Evolutionary conservation across 305 asterid species (phyloP), one percentile per base, ranked within the genome.

Genomic region (Nicotiana rustica): DNA sequence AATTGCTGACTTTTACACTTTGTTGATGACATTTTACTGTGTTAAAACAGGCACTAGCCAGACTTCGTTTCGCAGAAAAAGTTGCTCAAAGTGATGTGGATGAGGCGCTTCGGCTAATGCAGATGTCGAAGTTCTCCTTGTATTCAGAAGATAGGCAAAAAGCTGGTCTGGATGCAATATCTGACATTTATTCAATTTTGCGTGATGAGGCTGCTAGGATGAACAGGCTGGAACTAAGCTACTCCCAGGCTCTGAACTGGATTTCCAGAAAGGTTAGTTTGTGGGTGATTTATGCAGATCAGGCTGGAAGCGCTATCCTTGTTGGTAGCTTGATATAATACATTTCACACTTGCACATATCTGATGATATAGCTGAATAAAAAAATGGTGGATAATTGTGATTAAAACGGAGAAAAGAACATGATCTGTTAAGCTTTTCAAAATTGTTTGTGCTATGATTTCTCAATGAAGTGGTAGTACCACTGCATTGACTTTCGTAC

Each of bases 41-140:
- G 62, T 57, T 33, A 47, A 29, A 56, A 85, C 85, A 96, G 98
- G 97, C 98, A 73, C 93, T 96, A 67, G 98, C 99, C 82, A 93
- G 99, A 85, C 97, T 96, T 77, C 88, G 99, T 85, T 92, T 94
- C 88, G 89, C 97, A 4, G 88, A 89, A 0, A 36, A 67, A 36
- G 96, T 93, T 85, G 93, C 91, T 67, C 99, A 96, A 90, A 96
- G 99, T 88, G 99, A 96, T 82, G 98, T 96, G 76, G 99, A 94
- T 12, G 99, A 94, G 95, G 97, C 98, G 52, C 98, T 96, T 69
- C 90, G 99, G 78, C 87, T 96, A 86, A 94, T 94, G 97, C 98
- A 96, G 88, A 96, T 96, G 99, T 96, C 99, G 0, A 94, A 96
- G 91, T 96, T 94, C 89, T 94, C 99, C 81, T 83, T 96, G 92